A percentile compares a stretch with the other conserved stretches of the same genome.
These are phyloP conservation scores for Polyporus tsugae DNA, from an alignment of 1,284 basidiomycete species.

Conservation along the genomic window DNA sequence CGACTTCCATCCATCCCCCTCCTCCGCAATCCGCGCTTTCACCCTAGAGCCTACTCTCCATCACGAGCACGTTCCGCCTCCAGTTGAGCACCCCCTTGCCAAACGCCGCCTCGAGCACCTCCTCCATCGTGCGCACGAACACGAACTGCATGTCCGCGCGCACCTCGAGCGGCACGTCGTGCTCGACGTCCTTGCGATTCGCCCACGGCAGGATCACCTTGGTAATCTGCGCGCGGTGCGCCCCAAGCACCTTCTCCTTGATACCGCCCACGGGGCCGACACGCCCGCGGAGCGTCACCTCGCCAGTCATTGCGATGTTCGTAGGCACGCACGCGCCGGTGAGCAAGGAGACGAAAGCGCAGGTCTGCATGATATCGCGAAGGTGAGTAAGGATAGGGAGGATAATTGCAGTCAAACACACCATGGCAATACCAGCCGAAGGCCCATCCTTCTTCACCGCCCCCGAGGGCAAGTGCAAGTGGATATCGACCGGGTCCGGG, in stretches of 20 bases:
- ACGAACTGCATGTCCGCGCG: constrained; percentile 79
- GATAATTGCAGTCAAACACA: constrained; percentile 37
- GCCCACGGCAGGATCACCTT: constrained; percentile 85
- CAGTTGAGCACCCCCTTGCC: constrained; percentile 69
- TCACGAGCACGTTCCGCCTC: constrained; percentile 55
- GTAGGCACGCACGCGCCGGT: constrained; percentile 77
- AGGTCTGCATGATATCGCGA: constrained; percentile 54
- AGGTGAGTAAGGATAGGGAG: background rate
- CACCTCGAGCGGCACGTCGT: constrained; percentile 80
- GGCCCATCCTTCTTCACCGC: constrained; percentile 93
- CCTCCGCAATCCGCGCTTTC: constrained; percentile 5
- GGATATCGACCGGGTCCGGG: constrained; percentile 78
- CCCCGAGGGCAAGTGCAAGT: constrained; percentile 88
- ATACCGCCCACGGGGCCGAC: constrained; percentile 87
- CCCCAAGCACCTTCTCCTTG: constrained; percentile 85
- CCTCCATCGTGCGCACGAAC: constrained; percentile 80
- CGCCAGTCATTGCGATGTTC: constrained; percentile 85
- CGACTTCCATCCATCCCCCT: background rate
- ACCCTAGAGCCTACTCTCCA: constrained; percentile 62
- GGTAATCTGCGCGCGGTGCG: constrained; percentile 83
- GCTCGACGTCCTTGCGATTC: constrained; percentile 87
- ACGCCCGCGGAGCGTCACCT: constrained; percentile 81
- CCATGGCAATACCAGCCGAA: constrained; percentile 90
- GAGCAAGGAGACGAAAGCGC: constrained; percentile 85
- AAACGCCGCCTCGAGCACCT: constrained; percentile 85